Evolutionary conservation across 2,329 filamentous ascomycete genomes (phyloP).

Genomic region (Claviceps arundinis): DNA sequence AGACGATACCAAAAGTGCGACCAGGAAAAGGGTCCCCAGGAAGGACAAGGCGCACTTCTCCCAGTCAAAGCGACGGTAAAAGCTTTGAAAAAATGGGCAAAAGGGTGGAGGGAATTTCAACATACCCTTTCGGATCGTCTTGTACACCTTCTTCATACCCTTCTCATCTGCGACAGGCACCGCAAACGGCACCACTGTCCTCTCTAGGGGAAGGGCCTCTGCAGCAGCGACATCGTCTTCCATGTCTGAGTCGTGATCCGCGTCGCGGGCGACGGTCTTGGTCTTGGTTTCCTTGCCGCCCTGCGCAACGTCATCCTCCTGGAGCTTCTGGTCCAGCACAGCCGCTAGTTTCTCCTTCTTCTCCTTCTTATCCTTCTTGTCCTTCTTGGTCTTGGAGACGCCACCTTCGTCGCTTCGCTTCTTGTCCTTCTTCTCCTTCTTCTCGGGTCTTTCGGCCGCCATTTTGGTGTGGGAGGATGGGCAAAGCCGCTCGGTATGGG

Average conservation of each 20-base stretch:
- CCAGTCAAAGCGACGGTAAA: background rate
- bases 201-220: slow-evolving; percentile 23
- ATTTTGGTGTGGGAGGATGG: slow-evolving; percentile 17
- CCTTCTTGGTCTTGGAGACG: slow-evolving; percentile 42
- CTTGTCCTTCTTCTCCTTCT: slow-evolving; percentile 47
- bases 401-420: slow-evolving; percentile 42
- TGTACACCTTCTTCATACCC: slow-evolving; percentile 48
- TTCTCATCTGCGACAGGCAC: slow-evolving; percentile 71
- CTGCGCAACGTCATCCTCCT: slow-evolving; percentile 37
- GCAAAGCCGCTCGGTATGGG: background rate
- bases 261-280: slow-evolving; percentile 18
- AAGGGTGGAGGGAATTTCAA: slow-evolving; percentile 1
- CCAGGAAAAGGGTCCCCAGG: background rate
- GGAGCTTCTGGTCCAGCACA: slow-evolving; percentile 52
- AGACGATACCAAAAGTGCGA: too few species aligned
- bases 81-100: background rate
- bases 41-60: background rate
- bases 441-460: slow-evolving; percentile 35
- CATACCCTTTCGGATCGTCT: slow-evolving; percentile 44
- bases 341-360: slow-evolving; percentile 62
- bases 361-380: slow-evolving; percentile 53
- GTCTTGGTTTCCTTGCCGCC: slow-evolving; percentile 20
- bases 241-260: slow-evolving; percentile 30
- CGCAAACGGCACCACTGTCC: slow-evolving; percentile 70
- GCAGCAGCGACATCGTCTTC: slow-evolving; percentile 32